Conservation (phyloP, 805 yeast genomes). For the Saccharomycopsis fibuligera region DNA sequence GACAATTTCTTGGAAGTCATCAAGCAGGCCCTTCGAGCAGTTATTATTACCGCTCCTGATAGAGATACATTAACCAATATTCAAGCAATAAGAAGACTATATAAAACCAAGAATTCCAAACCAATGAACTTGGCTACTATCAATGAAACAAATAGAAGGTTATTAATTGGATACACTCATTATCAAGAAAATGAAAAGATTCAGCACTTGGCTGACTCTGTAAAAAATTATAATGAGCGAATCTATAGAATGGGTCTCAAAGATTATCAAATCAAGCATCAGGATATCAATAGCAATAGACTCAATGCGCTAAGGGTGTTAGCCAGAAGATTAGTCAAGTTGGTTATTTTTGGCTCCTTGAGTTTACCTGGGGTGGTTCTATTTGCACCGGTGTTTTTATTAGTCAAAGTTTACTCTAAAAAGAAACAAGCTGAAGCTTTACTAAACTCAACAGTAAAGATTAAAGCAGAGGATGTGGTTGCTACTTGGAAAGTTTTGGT, state of each 20-base stretch:
- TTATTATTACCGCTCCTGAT: constrained; percentile 83
- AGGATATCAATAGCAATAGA: constrained; percentile 7
- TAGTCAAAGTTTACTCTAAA: constrained; percentile 67
- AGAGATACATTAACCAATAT: constrained; percentile 84
- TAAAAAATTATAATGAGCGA: constrained; percentile 61
- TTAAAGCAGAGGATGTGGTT: constrained; percentile 86
- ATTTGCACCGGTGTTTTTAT: constrained; percentile 82
- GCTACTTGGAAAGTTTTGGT: constrained; percentile 97
- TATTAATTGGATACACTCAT: constrained; percentile 74
- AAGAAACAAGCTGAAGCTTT: constrained; percentile 73
- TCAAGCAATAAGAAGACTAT: constrained; percentile 87
- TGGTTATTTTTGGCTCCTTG: constrained; percentile 49
- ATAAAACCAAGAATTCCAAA: constrained; percentile 66
- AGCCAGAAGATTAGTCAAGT: constrained; percentile 48
- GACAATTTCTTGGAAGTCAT: constrained; percentile 62
- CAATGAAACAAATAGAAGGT: constrained; percentile 85
- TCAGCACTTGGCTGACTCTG: constrained; percentile 51
- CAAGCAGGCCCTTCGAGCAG: constrained; percentile 70
- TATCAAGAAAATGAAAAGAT: constrained; percentile 67
- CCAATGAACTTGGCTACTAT: constrained; percentile 69
- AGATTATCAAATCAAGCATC: constrained; percentile 45
- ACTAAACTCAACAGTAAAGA: constrained; percentile 82
- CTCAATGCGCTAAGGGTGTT: constrained; percentile 32
- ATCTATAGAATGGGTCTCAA: constrained; percentile 56
- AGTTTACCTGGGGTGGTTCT: constrained; percentile 85